These are phyloP conservation scores for Cercophora samala DNA, from an alignment of 495 filamentous ascomycete genomes.

Conservation along the genomic window DNA sequence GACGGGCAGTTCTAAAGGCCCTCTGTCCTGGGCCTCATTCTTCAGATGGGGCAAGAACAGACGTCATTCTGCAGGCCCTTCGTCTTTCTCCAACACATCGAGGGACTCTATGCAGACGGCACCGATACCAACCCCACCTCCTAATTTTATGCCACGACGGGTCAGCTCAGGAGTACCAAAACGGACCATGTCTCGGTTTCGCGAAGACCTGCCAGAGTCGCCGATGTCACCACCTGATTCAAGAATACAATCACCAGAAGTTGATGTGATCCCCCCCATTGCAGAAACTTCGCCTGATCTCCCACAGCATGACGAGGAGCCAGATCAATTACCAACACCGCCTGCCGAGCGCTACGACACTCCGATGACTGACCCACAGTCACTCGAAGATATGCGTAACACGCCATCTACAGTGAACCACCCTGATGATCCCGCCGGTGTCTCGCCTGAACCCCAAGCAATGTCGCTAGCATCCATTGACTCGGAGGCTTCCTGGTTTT, in stretches of 20 bases:
- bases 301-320: constrained; percentile 26
- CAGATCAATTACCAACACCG: constrained; percentile 21
- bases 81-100: constrained; percentile 77
- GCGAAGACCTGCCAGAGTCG: constrained; percentile 85
- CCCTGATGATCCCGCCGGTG: constrained; percentile 37
- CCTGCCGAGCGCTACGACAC: constrained; percentile 42
- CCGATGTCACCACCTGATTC: constrained; percentile 80
- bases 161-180: constrained; percentile 51
- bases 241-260: constrained; percentile 69
- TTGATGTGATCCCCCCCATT: constrained; percentile 39
- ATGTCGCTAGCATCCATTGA: constrained; percentile 81
- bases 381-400: constrained; percentile 41
- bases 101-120: constrained; percentile 63
- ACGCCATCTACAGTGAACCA: constrained; percentile 44
- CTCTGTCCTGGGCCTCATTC: constrained; percentile 61
- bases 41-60: constrained; percentile 67
- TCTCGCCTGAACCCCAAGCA: constrained; percentile 45
- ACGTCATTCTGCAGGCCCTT: constrained; percentile 55
- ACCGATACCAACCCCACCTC: constrained; percentile 34
- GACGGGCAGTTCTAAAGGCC: constrained; percentile 40
- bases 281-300: constrained; percentile 23
- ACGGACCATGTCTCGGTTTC: constrained; percentile 84
- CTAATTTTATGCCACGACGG: constrained; percentile 35
- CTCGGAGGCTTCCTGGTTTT: constrained; percentile 90
- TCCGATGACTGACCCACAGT: constrained; percentile 44